These are phyloP conservation scores for Botrytis squamosa DNA, from an alignment of 2,329 filamentous ascomycete species.

Conservation along the genomic window DNA sequence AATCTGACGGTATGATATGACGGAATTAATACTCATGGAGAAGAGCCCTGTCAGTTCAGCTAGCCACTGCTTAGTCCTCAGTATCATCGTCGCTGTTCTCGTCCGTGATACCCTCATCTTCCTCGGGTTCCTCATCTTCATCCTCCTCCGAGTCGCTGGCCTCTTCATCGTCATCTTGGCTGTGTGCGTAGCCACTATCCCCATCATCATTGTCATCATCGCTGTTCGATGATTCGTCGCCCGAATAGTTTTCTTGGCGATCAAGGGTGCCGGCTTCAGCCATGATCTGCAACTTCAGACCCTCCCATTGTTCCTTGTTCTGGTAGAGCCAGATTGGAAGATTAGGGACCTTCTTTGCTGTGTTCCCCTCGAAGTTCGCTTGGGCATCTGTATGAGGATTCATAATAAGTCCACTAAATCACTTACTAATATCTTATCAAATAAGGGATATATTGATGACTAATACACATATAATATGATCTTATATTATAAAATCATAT, in stretches of 20 bases:
- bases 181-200: neutral
- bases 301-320: neutral
- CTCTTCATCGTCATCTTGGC: neutral
- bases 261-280: neutral
- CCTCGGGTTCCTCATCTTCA: neutral
- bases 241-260: neutral
- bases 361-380: neutral
- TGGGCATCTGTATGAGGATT: no score
- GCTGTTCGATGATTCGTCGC: neutral
- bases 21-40: accelerated
- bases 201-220: accelerated
- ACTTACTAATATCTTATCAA: no score
- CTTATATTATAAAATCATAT: no score
- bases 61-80: neutral
- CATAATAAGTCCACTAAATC: no score
- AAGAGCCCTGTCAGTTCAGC: neutral
- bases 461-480: no score
- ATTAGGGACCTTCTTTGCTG: neutral
- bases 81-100: neutral
- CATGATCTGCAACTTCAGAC: neutral
- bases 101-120: neutral
- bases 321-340: neutral
- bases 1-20: neutral
- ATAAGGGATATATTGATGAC: no score
- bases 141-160: neutral